These are phyloP conservation scores for Malassezia sp. DNA, from an alignment of 1,284 basidiomycete species.

Conservation along the genomic window DNA sequence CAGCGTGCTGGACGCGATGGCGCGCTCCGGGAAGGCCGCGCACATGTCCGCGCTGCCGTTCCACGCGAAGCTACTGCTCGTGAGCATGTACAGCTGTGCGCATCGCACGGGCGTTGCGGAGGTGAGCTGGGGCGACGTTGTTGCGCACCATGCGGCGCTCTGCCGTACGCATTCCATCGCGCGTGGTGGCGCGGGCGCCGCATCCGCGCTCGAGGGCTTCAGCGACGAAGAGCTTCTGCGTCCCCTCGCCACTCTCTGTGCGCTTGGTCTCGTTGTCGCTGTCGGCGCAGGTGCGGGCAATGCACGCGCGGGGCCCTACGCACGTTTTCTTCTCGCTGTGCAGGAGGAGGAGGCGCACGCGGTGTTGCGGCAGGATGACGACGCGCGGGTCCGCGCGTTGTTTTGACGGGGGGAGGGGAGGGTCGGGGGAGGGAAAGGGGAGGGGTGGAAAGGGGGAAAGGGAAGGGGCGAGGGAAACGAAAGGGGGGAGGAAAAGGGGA, in stretches of 20 bases:
- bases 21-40: slow-evolving; percentile 66
- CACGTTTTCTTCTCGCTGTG: slow-evolving; percentile 29
- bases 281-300: slow-evolving; percentile 36
- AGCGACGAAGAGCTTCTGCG: slow-evolving; percentile 16
- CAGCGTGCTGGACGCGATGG: slow-evolving; percentile 75
- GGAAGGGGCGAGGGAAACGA: too few relatives aligned
- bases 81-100: slow-evolving; percentile 70
- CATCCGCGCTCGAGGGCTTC: not conserved
- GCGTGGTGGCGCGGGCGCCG: not conserved
- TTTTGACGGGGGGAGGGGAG: too few relatives aligned
- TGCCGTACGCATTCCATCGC: slow-evolving; percentile 21
- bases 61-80: slow-evolving; percentile 47
- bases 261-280: slow-evolving; percentile 30
- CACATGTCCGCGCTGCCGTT: slow-evolving; percentile 33
- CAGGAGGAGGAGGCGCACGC: slow-evolving; percentile 39
- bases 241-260: slow-evolving; percentile 25
- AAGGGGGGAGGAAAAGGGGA: too few relatives aligned
- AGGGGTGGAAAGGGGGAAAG: too few relatives aligned
- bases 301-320: slow-evolving; percentile 27
- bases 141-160: slow-evolving; percentile 25
- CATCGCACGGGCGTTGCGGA: slow-evolving; percentile 75
- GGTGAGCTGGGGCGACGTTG: slow-evolving; percentile 68
- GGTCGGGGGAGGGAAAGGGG: too few relatives aligned
- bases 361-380: slow-evolving; percentile 29
- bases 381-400: too few relatives aligned